A percentile compares a stretch with the other conserved stretches of the same genome.
phyloP scores from a whole-genome alignment of 75 land plant species.

The Cupressus sempervirens region DNA sequence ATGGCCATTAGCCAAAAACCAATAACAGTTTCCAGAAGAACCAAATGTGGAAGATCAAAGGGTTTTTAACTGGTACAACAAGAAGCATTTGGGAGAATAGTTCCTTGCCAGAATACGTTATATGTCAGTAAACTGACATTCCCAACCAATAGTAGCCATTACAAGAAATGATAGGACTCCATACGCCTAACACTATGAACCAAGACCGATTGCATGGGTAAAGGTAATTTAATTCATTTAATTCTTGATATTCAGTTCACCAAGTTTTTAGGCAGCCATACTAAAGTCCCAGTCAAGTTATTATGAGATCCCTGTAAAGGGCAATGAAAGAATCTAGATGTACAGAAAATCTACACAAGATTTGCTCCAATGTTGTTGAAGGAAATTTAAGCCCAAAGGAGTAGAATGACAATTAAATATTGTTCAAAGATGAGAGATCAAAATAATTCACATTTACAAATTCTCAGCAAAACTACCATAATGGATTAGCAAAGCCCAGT shows the following conservation, averaged over 20 bases:
- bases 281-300: not conserved
- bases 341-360: not conserved
- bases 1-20: too few species aligned
- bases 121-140: too few species aligned
- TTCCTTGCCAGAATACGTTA: too few species aligned
- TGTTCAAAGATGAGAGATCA: not conserved
- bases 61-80: too few species aligned
- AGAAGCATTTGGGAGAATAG: too few species aligned
- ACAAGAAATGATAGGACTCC: too few species aligned
- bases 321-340: not conserved
- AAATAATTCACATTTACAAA: not conserved
- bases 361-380: not conserved
- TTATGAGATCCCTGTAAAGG: not conserved
- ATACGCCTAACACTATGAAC: too few species aligned
- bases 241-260: not conserved
- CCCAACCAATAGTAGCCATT: too few species aligned
- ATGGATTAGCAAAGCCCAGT: not conserved
- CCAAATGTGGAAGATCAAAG: too few species aligned
- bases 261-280: not conserved
- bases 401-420: not conserved
- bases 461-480: not conserved
- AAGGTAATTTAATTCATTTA: too few species aligned
- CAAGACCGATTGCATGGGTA: not conserved
- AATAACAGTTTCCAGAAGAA: too few species aligned
- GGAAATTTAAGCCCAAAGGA: not conserved